Percentiles rank a stretch among this genome's conserved stretches.
phyloP scores from a whole-genome alignment of 352 stramenopile genomes.

The Pythium insidiosum region DNA sequence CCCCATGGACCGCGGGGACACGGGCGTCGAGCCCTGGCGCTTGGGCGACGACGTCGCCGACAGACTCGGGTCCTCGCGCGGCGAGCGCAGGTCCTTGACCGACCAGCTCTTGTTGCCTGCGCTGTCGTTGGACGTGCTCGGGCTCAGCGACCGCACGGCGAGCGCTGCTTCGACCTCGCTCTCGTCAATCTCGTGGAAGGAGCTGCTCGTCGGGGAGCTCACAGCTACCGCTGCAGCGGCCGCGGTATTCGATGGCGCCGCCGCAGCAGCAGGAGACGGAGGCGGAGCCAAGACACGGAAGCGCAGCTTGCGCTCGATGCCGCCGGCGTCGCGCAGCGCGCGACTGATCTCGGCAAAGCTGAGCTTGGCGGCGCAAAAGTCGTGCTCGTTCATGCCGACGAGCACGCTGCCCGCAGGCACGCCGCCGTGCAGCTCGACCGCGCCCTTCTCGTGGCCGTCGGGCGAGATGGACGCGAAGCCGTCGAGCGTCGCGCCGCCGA shows the following conservation, averaged over 20 bases:
- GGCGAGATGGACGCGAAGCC: constrained; percentile 42
- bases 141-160: constrained; percentile 3
- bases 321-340: constrained; percentile 44
- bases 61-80: constrained; percentile 6
- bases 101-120: constrained; percentile 14
- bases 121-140: constrained; percentile 3
- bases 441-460: constrained; percentile 28
- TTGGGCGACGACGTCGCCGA: constrained; percentile 8
- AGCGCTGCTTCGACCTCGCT: constrained; percentile 16
- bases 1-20: too few species aligned
- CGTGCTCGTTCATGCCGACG: constrained; percentile 51
- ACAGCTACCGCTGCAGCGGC: not conserved
- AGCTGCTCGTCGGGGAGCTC: constrained; percentile 7
- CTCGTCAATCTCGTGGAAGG: constrained; percentile 19
- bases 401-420: constrained; percentile 37
- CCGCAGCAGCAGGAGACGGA: not conserved
- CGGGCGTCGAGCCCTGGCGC: not conserved
- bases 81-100: constrained; percentile 14
- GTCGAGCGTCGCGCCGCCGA: constrained; percentile 40
- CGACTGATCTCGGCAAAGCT: constrained; percentile 45
- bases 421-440: constrained; percentile 32
- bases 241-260: not conserved
- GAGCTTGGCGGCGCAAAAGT: constrained; percentile 34
- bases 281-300: constrained; percentile 29
- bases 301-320: constrained; percentile 33